Evolutionary conservation across 306 rosid species (phyloP), one percentile per base, ranked within the genome.

Genomic region (Sesbania bispinosa): DNA sequence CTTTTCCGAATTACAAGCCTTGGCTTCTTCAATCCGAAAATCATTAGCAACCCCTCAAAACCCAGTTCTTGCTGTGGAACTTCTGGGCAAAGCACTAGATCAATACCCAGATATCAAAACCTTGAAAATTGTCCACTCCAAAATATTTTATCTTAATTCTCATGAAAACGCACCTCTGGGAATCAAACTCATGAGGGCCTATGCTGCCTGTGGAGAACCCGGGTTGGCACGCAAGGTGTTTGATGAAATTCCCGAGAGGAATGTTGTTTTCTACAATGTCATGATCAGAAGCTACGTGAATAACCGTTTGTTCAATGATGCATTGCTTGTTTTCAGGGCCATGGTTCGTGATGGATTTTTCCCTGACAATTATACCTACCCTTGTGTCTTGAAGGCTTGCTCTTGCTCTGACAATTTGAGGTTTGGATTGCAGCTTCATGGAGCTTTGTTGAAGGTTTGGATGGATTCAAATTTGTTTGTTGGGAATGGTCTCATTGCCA

Each of bases 371-470:
- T 86, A 80, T 39, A 88, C 93, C 1, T 85, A 70, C 71, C 90
- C 87, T 43, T 85, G 90, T 67, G 86, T 74, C 15, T 60, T 85
- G 62, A 88, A 88, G 67, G 87, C 87, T 7, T 82, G 87, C 77
- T 82, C 89, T 19, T 80, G 82, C 42, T 80, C 81, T 23, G 80
- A 73, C 21, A 58, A 80, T 57, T 57, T 80, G 74, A 76, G 80
- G 73, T 78, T 80, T 4, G 89, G 91, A 36, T 73, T 82, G 73
- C 91, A 86, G 79, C 77, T 88, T 80, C 95, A 86, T 66, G 87
- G 80, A 67, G 78, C 85, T 65, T 65, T 84, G 5, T 32, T 82
- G 60, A 77, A 83, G 76, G 77, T 74, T 64, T 70, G 85, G 38
- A 60, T 81, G 13, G 85, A 77, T 62, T 71, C 57, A 5, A 83